Conservation (phyloP, 345 rosid species). For the Laguncularia racemosa region DNA sequence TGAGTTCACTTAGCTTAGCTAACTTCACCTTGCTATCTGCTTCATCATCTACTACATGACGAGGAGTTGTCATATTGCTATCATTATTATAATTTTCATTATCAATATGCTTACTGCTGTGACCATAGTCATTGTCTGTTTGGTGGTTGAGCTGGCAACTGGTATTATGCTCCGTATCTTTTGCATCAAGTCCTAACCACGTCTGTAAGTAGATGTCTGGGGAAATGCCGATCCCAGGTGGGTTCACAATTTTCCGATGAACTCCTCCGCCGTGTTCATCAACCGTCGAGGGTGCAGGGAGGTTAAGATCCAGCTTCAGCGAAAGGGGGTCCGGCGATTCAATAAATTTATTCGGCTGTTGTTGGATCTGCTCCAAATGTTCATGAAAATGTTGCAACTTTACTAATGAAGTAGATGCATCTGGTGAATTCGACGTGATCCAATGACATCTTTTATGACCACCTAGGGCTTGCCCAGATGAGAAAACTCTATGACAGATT, state of each 20-base stretch:
- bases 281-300: slow-evolving; percentile 33
- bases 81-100: slow-evolving; percentile 11
- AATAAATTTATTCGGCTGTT: slow-evolving; percentile 21
- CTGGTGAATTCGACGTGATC: slow-evolving; percentile 70
- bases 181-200: slow-evolving; percentile 28
- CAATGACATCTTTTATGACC: slow-evolving; percentile 99
- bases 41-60: slow-evolving; percentile 38
- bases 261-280: slow-evolving; percentile 10
- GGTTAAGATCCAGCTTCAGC: slow-evolving; percentile 62
- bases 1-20: slow-evolving; percentile 55
- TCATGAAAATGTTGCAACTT: slow-evolving; percentile 53
- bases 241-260: background rate
- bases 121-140: background rate
- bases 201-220: slow-evolving; percentile 35
- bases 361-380: slow-evolving; percentile 43
- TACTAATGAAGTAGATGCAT: slow-evolving; percentile 31
- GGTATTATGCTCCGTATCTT: slow-evolving; percentile 14
- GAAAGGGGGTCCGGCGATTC: slow-evolving; percentile 31
- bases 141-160: background rate
- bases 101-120: background rate
- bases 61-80: slow-evolving; percentile 5
- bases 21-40: slow-evolving; percentile 55
- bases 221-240: slow-evolving; percentile 21
- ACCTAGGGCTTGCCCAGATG: slow-evolving; percentile 94
- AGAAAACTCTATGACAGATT: slow-evolving; percentile 81